A percentile compares a stretch with the other conserved stretches of the same genome.
These are phyloP conservation scores for Licmophora abbreviata DNA, from an alignment of 108 stramenopile species.

Conservation along the genomic window DNA sequence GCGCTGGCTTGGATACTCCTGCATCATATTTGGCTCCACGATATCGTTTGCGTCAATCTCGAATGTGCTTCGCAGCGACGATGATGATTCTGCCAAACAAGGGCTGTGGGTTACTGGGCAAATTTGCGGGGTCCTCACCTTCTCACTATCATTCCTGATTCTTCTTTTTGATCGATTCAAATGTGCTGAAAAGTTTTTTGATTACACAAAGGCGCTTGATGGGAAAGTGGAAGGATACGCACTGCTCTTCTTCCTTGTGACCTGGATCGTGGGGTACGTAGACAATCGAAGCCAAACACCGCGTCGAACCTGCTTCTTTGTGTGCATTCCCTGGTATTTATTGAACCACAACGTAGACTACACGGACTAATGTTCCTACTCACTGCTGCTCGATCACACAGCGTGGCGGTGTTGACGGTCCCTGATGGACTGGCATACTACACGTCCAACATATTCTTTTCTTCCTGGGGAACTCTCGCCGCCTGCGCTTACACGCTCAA, in stretches of 20 bases:
- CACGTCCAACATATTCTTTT: constrained; percentile 49
- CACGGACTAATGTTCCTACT: not conserved
- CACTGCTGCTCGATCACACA: not conserved
- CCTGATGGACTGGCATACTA: constrained; percentile 47
- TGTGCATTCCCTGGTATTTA: not conserved
- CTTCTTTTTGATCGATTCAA: constrained; percentile 41
- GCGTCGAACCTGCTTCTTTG: no score
- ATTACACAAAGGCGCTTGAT: constrained; percentile 38
- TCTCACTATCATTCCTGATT: constrained; percentile 23
- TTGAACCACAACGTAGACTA: not conserved
- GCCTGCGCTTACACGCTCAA: constrained; percentile 43
- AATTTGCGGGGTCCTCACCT: constrained; percentile 52
- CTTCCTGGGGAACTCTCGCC: constrained; percentile 33
- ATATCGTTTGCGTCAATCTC: constrained; percentile 27
- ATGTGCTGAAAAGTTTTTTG: constrained; percentile 18
- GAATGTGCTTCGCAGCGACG: constrained; percentile 3
- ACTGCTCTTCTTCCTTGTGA: constrained; percentile 24
- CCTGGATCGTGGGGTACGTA: constrained; percentile 39
- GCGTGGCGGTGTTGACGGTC: constrained; percentile 19
- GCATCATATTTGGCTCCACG: constrained; percentile 29
- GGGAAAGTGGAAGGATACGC: constrained; percentile 60
- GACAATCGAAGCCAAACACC: no score
- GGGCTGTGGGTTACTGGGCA: no score
- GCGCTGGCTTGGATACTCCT: constrained; percentile 52
- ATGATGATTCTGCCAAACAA: constrained; percentile 2